These are phyloP conservation scores for Pseudisothecium myosuroides DNA, from an alignment of 225 moss, liverwort and hornwort species.

Conservation along the genomic window DNA sequence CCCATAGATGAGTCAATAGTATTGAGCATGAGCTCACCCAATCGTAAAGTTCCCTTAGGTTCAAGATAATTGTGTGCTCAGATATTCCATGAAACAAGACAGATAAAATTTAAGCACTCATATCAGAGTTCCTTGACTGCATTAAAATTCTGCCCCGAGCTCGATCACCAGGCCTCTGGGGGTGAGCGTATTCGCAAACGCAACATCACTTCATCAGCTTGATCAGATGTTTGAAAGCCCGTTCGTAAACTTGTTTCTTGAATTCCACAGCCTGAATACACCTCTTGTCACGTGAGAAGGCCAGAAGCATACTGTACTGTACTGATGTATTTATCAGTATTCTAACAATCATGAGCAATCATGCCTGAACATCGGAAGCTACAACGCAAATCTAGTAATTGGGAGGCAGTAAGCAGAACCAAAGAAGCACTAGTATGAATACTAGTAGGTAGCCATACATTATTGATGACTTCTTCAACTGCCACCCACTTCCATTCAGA, in stretches of 20 bases:
- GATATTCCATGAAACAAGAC: neutral
- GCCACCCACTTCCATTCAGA: constrained; percentile 76
- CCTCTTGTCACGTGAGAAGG: neutral
- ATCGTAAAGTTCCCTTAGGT: neutral
- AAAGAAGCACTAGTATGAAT: neutral
- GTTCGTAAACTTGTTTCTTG: constrained; percentile 61
- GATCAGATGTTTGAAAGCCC: constrained; percentile 40
- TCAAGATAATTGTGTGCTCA: neutral
- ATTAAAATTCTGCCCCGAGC: neutral
- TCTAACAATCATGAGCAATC: neutral
- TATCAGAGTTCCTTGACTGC: neutral
- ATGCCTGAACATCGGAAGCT: neutral
- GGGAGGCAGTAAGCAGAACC: neutral
- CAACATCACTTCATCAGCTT: constrained; percentile 26
- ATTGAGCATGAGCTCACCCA: neutral
- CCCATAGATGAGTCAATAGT: neutral
- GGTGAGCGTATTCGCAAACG: neutral
- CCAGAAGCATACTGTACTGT: neutral
- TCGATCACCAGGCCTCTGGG: neutral
- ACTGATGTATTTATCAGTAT: neutral
- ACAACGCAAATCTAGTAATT: neutral
- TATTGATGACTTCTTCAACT: constrained; percentile 37
- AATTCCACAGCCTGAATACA: constrained; percentile 63
- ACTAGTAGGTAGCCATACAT: constrained; percentile 10
- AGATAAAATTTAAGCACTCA: neutral